Base-by-base conservation (phyloP, 805 yeast genomes). In the Teunomyces stri region DNA sequence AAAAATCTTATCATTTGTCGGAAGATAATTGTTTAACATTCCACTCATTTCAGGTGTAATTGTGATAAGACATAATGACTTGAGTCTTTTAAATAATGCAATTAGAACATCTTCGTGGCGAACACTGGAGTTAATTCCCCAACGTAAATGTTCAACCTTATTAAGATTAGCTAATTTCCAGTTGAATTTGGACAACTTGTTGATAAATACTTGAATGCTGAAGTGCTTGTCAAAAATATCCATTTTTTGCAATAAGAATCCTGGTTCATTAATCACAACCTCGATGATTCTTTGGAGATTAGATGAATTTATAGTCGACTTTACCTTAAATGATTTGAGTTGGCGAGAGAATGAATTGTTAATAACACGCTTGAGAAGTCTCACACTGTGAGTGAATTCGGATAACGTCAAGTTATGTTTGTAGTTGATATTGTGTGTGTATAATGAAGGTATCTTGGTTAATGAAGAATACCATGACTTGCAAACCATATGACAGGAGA, bases 401-500 rank as follows among this genome's bases (percentile, higher is more conserved):
- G 55, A 51, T 3, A 53, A 43, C 2, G 60, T 55, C 15, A 70
- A 51, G 15, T 56, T 54, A n/a, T 52, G 55, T 40, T 63, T 66
- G 43, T 67, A 59, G 13, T 44, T 42, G 27, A 66, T 52, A 1
- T 52, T 51, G 15, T 42, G 37, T 3, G 43, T 38, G 49, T 65
- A 71, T 15, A 72, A 50, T 12, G 45, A 36, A 1, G 71, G 70
- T 1, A 72, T 50, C 1, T 45, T 40, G 4, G 55, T 52, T 11
- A 72, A 57, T 1, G 57, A 42, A 6, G 43, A 13, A 47, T 70
- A 65, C 77, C 77, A 72, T 12, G 28, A 33, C 46, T 54, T 62
- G 40, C 65, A 59, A 30, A 72, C 76, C 25, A 60, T 47, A 47
- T 61, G 75, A 39, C 70, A 66, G 6, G 47, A 35, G 7, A 69